These are phyloP conservation scores for Heritiera littoralis DNA, from an alignment of 345 rosid species.

Conservation along the genomic window DNA sequence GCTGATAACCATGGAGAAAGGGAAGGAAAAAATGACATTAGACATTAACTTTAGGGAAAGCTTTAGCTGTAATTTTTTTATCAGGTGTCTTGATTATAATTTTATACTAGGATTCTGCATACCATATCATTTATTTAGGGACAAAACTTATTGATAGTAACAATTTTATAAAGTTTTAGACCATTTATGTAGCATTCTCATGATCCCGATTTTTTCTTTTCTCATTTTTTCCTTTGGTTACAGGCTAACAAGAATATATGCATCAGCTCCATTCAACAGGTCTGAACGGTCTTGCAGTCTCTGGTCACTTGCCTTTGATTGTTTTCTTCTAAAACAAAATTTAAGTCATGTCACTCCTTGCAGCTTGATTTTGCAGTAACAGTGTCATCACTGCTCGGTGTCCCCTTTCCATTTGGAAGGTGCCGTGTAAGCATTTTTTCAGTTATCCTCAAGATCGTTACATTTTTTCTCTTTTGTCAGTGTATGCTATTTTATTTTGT, in stretches of 20 bases:
- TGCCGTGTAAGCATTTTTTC: constrained; percentile 73
- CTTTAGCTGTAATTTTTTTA: not conserved
- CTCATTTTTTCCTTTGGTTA: constrained; percentile 29
- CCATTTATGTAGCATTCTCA: not conserved
- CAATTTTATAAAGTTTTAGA: constrained; percentile 2
- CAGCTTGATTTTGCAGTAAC: constrained; percentile 98
- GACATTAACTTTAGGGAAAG: not conserved
- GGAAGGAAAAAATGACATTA: not conserved
- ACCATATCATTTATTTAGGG: not conserved
- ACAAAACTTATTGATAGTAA: not conserved
- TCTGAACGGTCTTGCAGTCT: constrained; percentile 32
- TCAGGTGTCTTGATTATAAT: not conserved
- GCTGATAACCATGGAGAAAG: not conserved
- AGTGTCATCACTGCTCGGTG: constrained; percentile 79
- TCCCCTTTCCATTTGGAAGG: constrained; percentile 98
- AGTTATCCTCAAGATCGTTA: constrained; percentile 5
- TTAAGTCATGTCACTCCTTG: constrained; percentile 29
- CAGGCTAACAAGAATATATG: constrained; percentile 64
- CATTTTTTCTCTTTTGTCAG: not conserved
- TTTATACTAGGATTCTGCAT: not conserved
- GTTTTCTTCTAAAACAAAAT: constrained; percentile 9
- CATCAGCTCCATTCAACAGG: constrained; percentile 80
- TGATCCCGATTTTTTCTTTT: not conserved
- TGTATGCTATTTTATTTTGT: not conserved
- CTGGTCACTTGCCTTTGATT: constrained; percentile 19